Evolutionary conservation across 2,329 filamentous ascomycete species (phyloP), one percentile per base, ranked within the genome.

Genomic region (Colletotrichum acutatum): DNA sequence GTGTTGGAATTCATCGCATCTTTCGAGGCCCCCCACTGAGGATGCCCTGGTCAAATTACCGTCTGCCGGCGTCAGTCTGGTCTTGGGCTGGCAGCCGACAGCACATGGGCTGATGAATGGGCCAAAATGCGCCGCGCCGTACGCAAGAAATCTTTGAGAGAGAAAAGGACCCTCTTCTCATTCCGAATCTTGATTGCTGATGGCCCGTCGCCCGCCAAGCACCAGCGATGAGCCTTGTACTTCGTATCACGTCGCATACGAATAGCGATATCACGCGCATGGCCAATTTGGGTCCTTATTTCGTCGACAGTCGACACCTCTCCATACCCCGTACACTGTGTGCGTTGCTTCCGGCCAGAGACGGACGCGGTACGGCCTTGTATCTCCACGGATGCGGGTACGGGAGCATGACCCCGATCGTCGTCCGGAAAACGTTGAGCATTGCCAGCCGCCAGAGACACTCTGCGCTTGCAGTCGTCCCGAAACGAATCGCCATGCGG

Each of bases 31-130:
- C 60, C 60, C 68, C 46, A 49, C 66, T 28, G 26, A 52, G 16
- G 32, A 34, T 37, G 54, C 60, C 66, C 70, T 60, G 60, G 60
- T 60, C 59, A 60, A 69, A 52, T 65, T 70, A 24, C 28, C 54
- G 34, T 72, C 60, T 70, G 70, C 66, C 70, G 60, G 66, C 69
- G 46, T 64, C 59, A 72, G 66, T 57, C 56, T 62, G 64, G 64
- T 71, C 57, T 68, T 62, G 68, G 68, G 37, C 52, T 28, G 53
- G 60, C 59, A 64, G 60, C 66, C 60, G 70, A 70, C 30, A 56
- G 59, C 59, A 70, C 66, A 72, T 59, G 70, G 70, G 60, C 53
- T 28, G 66, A 65, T 65, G 30, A 63, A 72, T 63, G 64, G 65
- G 32, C 42, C 37, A 42, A 63, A 42, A 68, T 58, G 58, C 49